Percentiles rank a stretch among this genome's conserved stretches.
These are phyloP conservation scores for Aspergillus unguis DNA, from an alignment of 2,329 filamentous ascomycete genomes.

Conservation along the genomic window DNA sequence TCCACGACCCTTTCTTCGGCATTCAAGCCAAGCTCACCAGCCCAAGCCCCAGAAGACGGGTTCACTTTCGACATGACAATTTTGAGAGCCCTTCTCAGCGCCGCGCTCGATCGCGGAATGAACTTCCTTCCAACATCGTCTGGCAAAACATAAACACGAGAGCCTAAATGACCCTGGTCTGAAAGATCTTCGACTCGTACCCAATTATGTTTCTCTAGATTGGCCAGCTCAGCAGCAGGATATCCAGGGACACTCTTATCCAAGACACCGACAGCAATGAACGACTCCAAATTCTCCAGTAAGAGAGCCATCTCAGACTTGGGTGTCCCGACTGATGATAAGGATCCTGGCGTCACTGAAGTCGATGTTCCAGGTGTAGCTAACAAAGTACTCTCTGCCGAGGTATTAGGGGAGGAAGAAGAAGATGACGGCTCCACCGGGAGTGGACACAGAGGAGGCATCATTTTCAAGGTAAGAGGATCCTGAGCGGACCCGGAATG, in stretches of 20 bases:
- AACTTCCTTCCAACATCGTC: constrained; percentile 36
- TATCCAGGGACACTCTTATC: constrained; percentile 17
- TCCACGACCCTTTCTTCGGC: constrained; percentile 6
- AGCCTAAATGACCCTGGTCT: constrained; percentile 15
- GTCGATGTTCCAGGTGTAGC: not conserved
- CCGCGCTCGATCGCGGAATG: constrained; percentile 31
- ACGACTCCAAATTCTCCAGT: constrained; percentile 19
- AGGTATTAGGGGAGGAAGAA: not conserved
- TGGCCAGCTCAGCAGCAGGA: constrained; percentile 22
- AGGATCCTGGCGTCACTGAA: not conserved
- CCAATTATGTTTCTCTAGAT: constrained; percentile 35
- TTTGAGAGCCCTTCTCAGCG: constrained; percentile 37
- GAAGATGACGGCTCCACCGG: not conserved
- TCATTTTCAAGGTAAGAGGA: not conserved
- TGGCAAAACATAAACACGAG: constrained; percentile 41
- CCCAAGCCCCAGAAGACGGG: constrained; percentile 38
- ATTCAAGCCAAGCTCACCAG: constrained; percentile 21
- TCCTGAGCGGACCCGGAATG: not conserved
- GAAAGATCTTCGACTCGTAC: constrained; percentile 28
- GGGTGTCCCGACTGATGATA: not conserved
- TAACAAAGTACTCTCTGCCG: not conserved
- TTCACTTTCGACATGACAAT: constrained; percentile 41
- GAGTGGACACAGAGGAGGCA: not conserved
- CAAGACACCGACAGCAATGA: constrained; percentile 34
- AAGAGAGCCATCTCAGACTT: constrained; percentile 9